These are phyloP conservation scores for Voacanga thouarsii DNA, from an alignment of 257 asterid genomes.

Conservation along the genomic window DNA sequence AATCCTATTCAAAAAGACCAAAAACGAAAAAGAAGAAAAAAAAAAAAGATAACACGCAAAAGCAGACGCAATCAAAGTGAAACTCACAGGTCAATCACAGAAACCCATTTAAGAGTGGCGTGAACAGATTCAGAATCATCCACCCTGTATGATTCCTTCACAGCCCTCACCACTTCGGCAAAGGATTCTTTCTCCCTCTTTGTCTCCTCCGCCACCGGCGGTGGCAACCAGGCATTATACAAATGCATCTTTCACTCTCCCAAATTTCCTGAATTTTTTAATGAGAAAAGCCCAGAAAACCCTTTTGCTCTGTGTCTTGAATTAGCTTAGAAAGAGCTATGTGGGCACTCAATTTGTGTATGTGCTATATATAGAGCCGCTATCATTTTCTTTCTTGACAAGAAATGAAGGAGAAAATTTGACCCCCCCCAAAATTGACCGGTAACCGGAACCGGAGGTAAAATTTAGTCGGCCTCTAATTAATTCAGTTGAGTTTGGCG, in stretches of 20 bases:
- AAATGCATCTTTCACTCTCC: conserved; percentile 56
- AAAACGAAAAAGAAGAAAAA: too few species aligned
- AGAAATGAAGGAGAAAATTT: conserved; percentile 35
- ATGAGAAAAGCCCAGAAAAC: neutral
- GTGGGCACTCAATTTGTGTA: neutral
- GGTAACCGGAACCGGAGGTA: conserved; percentile 31
- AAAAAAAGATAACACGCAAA: neutral
- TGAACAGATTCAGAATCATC: conserved; percentile 91
- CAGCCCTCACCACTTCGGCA: conserved; percentile 62
- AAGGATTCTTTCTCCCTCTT: conserved; percentile 81
- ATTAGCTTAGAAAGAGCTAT: neutral
- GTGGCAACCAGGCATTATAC: conserved; percentile 96
- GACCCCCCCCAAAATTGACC: too few species aligned
- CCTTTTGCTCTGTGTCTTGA: neutral
- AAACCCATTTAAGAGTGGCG: conserved; percentile 81
- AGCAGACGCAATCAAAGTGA: neutral
- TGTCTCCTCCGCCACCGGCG: conserved; percentile 94
- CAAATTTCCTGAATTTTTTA: neutral
- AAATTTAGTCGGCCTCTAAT: neutral
- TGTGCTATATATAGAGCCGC: conserved; percentile 5
- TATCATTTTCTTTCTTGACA: conserved; percentile 56
- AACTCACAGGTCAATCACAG: conserved; percentile 89
- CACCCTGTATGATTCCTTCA: conserved; percentile 56
- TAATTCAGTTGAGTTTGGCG: neutral
- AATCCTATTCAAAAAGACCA: neutral